Evolutionary conservation across 495 filamentous ascomycete species (phyloP).

Genomic region (Penicillium robsamsonii): DNA sequence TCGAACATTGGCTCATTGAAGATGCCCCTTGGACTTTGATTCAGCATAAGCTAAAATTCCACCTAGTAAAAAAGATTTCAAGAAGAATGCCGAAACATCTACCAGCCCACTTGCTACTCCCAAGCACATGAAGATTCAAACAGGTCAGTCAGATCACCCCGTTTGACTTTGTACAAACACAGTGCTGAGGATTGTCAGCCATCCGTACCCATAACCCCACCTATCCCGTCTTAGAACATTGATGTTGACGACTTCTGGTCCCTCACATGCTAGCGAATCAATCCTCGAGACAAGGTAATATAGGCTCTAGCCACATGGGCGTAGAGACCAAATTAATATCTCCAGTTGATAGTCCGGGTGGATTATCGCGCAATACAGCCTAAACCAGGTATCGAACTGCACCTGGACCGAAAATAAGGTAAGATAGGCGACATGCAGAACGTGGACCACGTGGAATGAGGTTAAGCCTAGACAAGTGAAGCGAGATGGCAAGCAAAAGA

Average conservation of each 20-base stretch:
- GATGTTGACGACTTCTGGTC: not conserved
- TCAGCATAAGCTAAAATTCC: not conserved
- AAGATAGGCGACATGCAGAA: conserved; percentile 31
- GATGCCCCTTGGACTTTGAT: not conserved
- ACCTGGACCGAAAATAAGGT: conserved; percentile 18
- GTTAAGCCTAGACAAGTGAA: conserved; percentile 3
- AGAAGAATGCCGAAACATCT: not conserved
- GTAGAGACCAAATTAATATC: not conserved
- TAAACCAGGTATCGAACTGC: conserved; percentile 1
- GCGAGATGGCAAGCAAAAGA: not conserved
- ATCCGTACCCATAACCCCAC: conserved; percentile 1
- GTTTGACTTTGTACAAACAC: conserved; percentile 23
- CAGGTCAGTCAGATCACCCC: conserved; percentile 5
- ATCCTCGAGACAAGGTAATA: not conserved
- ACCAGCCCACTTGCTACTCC: not conserved
- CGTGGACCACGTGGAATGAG: conserved; percentile 28
- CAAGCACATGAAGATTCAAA: not conserved
- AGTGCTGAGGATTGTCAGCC: conserved; percentile 25
- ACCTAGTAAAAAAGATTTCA: not conserved
- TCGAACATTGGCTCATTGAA: not conserved
- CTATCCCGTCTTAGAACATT: not conserved
- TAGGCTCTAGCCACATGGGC: not conserved
- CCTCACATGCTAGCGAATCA: not conserved
- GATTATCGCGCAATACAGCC: not conserved
- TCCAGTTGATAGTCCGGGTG: not conserved